A percentile compares a stretch with the other conserved stretches of the same genome.
Evolutionary conservation across 306 rosid genomes (phyloP).

Genomic region (Vicia faba): DNA sequence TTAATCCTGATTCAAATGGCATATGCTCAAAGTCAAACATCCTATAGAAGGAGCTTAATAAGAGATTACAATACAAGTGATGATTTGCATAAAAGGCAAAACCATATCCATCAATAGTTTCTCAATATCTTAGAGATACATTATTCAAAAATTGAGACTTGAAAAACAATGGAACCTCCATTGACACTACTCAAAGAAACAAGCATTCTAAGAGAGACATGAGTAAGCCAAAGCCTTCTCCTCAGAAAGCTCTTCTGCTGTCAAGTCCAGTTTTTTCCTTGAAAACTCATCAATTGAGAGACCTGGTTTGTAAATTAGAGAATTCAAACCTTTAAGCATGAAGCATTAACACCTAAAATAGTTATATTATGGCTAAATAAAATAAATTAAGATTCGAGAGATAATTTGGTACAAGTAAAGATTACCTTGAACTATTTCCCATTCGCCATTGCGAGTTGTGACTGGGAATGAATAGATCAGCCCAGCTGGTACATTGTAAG

Average conservation of each 20-base stretch:
- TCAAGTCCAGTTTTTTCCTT: slow-evolving; percentile 84
- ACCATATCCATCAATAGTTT: slow-evolving; percentile 48
- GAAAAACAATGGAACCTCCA: slow-evolving; percentile 34
- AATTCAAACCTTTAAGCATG: neutral
- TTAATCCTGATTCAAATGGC: neutral
- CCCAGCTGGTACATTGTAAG: slow-evolving; percentile 95
- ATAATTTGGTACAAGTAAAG: neutral
- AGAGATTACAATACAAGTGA: slow-evolving; percentile 31
- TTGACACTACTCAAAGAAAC: neutral
- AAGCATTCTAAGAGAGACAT: slow-evolving; percentile 66
- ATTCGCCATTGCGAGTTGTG: slow-evolving; percentile 76
- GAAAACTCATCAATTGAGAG: slow-evolving; percentile 82
- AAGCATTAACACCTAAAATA: neutral
- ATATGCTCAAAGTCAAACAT: slow-evolving; percentile 31
- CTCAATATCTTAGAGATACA: slow-evolving; percentile 44
- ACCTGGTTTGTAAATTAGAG: slow-evolving; percentile 47
- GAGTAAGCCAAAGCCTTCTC: slow-evolving; percentile 93
- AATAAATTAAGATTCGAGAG: neutral
- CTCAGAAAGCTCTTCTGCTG: slow-evolving; percentile 84
- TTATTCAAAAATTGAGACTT: slow-evolving; percentile 61
- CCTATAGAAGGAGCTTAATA: slow-evolving; percentile 8
- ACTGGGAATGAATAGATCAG: slow-evolving; percentile 93
- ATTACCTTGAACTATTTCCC: slow-evolving; percentile 94
- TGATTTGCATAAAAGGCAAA: slow-evolving; percentile 37
- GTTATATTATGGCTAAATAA: too few species aligned